Base-by-base conservation (phyloP, 176 grass and related monocot species). In the Lolium multiflorum region DNA sequence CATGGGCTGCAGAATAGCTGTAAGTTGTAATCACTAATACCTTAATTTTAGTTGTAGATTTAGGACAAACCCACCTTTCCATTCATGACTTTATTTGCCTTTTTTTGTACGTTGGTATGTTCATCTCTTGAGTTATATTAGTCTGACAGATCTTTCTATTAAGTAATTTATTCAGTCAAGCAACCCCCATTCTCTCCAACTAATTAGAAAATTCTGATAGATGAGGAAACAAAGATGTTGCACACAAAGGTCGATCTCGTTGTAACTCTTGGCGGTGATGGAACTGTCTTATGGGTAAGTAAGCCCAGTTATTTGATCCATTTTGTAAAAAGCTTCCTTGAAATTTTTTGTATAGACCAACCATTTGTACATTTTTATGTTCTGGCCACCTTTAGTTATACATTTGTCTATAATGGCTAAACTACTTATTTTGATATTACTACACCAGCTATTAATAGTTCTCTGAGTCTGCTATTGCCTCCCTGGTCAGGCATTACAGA, bases 261-360 rank as follows among this genome's bases (percentile, higher is more conserved):
- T 83, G 87, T 95, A 81, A 98, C 93, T 71, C 96, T 98, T 76
- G 96, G 96, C 0, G 96, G 96, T 79, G 96, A 98, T 80, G 96
- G 96, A 82, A 98, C 93, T 81, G 96, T 98, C 89, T 68, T 98
- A 25, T 98, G 96, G 96, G 96, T 98, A 98, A 62, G 88, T 6
- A 69, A 84, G 47, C 72, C 46, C 17, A 63, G 9, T 82, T 56
- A 1, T 85, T 85, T 61, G 18, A 38, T 66, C 2, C 15, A 74
- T 6, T 2, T 37, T 83, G 52, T 73, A 37, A 64, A 37, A 64
- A 71, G 18, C 21, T 22, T 47, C 3, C 28, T 72, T 63, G 41
- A 18, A 82, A 10, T 54, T 78, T 72, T 10, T 54, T 81, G 48
- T 77, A 20, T 17, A 15, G 26, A 24, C 2, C 14, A 59, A 11